Conservation (phyloP, 306 rosid genomes). For the Gleditsia sinensis region DNA sequence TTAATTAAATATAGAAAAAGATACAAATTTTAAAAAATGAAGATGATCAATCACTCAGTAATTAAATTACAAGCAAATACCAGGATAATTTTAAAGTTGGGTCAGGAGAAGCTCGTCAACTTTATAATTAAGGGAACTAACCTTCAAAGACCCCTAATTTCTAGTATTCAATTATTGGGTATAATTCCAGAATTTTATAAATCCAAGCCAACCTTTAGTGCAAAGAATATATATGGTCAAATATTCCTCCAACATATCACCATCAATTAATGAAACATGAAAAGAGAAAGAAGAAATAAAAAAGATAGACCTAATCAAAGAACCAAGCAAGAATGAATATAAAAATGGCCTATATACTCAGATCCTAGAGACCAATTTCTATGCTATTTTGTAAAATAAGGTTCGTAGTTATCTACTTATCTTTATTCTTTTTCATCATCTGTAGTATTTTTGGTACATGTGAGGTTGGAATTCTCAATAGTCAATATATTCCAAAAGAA, state of each 20-base stretch:
- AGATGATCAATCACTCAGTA: not conserved
- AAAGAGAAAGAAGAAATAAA: not conserved
- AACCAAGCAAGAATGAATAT: not conserved
- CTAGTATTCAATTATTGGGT: not conserved
- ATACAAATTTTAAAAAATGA: not conserved
- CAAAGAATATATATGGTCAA: slow-evolving; percentile 19
- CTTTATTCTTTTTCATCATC: too few species aligned
- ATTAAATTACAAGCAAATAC: not conserved
- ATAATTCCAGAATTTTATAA: not conserved
- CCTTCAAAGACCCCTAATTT: not conserved
- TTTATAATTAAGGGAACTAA: not conserved
- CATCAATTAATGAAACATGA: not conserved
- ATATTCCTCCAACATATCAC: slow-evolving; percentile 25
- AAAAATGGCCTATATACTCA: too few species aligned
- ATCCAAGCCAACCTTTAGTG: slow-evolving; percentile 6
- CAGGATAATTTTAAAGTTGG: not conserved
- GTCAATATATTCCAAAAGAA: too few species aligned
- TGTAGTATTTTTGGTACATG: too few species aligned
- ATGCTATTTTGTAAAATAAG: not conserved
- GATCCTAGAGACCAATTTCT: too few species aligned
- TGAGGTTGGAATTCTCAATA: too few species aligned
- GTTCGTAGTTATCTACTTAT: not conserved
- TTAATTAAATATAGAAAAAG: too few species aligned
- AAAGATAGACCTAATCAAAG: not conserved
- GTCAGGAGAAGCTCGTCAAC: not conserved